A percentile compares a stretch with the other conserved stretches of the same genome.
Evolutionary conservation across 1,284 basidiomycete species (phyloP).

Genomic region (Ganoderma multipileum): DNA sequence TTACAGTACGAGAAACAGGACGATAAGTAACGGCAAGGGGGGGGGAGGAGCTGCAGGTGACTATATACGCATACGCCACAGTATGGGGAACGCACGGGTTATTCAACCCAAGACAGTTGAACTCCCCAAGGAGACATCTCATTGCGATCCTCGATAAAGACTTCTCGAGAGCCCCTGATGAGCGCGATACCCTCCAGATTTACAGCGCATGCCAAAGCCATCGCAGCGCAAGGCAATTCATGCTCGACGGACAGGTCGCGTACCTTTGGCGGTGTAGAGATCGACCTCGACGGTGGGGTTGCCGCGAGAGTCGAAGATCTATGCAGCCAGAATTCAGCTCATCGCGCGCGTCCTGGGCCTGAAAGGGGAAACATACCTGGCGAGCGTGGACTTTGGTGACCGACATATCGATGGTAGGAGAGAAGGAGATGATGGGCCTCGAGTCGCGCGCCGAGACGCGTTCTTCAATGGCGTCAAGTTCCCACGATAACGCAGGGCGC

Average conservation of each 20-base stretch:
- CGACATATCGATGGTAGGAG: slow-evolving; percentile 65
- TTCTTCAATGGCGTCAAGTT: slow-evolving; percentile 28
- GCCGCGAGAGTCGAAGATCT: slow-evolving; percentile 98
- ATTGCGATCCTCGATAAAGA: background rate
- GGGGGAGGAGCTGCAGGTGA: background rate
- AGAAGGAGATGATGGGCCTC: slow-evolving; percentile 20
- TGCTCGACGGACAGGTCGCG: slow-evolving; percentile 21
- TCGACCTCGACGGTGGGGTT: slow-evolving; percentile 98
- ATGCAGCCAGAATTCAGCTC: slow-evolving; percentile 60
- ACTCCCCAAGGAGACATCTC: background rate
- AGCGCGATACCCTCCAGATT: no score
- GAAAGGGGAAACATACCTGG: slow-evolving; percentile 62
- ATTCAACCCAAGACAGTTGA: background rate
- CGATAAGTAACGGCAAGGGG: background rate
- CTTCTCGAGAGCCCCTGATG: background rate
- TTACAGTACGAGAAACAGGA: background rate
- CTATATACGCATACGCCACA: background rate
- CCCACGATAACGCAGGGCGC: slow-evolving; percentile 26
- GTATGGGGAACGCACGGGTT: no score
- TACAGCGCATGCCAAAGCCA: background rate
- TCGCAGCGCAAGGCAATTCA: slow-evolving; percentile 2
- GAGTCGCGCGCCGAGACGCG: slow-evolving; percentile 19
- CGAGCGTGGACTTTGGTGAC: slow-evolving; percentile 88
- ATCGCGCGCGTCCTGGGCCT: background rate
- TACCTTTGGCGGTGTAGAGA: slow-evolving; percentile 86